phyloP scores from a whole-genome alignment of 2,329 filamentous ascomycete species.

The Aspergillus bombycis region DNA sequence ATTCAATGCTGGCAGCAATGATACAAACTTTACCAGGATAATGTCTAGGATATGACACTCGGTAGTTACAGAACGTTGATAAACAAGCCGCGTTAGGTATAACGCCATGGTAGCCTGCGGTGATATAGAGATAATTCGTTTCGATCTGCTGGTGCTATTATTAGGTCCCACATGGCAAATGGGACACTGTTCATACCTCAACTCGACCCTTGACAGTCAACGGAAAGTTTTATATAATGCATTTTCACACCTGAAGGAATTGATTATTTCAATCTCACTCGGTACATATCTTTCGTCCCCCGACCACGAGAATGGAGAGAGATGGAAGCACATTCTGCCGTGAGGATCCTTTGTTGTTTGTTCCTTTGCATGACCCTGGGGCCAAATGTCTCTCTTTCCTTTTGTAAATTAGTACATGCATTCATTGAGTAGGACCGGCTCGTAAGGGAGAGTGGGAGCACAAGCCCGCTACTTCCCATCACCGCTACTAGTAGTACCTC shows the following conservation, averaged over 20 bases:
- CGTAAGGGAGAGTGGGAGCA: no score
- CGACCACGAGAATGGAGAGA: not conserved
- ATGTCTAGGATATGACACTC: not conserved
- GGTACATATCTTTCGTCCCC: not conserved
- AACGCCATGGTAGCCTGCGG: not conserved
- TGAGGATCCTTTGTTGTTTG: not conserved
- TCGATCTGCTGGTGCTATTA: not conserved
- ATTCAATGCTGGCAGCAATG: not conserved
- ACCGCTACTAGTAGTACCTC: no score
- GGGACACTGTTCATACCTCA: not conserved
- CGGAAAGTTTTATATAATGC: not conserved
- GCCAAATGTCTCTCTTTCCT: no score
- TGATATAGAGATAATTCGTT: not conserved
- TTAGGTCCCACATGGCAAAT: not conserved
- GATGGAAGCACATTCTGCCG: not conserved
- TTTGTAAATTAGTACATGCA: no score
- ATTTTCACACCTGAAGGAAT: not conserved
- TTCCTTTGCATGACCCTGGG: no score
- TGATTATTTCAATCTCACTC: not conserved
- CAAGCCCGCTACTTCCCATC: no score
- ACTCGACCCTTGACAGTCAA: not conserved
- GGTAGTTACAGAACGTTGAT: no score
- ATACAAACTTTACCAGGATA: not conserved
- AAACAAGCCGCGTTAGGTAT: no score
- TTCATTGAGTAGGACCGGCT: no score